phyloP scores from a whole-genome alignment of 2,329 filamentous ascomycete species.

The Macrophomina phaseolina region DNA sequence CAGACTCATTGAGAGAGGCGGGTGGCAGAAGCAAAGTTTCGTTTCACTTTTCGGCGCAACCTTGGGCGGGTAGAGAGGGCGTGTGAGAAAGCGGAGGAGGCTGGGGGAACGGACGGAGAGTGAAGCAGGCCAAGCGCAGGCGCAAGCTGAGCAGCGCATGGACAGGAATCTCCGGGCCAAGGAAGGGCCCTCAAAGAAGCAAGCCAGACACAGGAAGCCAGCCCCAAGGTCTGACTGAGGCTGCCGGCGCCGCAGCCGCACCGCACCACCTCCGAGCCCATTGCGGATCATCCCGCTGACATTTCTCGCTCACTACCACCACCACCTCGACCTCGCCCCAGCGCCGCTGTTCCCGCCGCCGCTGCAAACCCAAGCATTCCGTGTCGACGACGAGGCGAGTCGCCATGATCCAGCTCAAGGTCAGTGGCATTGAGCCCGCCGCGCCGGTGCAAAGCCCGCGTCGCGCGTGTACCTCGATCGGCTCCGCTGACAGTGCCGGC shows the following conservation, averaged over 20 bases:
- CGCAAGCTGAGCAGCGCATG: conserved; percentile 15
- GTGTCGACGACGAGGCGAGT: conserved; percentile 7
- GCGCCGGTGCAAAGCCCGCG: conserved; percentile 1
- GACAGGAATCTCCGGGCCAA: conserved; percentile 22
- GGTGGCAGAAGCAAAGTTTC: conserved; percentile 6
- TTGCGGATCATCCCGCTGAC: conserved; percentile 15
- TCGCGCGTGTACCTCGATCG: background rate
- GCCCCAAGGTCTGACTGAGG: conserved; percentile 11
- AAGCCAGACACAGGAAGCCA: background rate
- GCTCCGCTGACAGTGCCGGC: conserved; percentile 1
- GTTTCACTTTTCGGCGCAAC: conserved; percentile 22
- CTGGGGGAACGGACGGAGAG: conserved; percentile 19
- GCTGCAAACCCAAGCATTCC: conserved; percentile 1
- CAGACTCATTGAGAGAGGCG: conserved; percentile 17
- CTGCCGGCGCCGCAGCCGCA: conserved; percentile 24
- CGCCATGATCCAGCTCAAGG: conserved; percentile 76
- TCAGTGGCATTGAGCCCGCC: conserved; percentile 28
- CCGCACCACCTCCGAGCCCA: conserved; percentile 20
- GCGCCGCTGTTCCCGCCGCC: conserved; percentile 32
- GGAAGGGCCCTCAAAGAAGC: conserved; percentile 9
- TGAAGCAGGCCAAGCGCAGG: conserved; percentile 18
- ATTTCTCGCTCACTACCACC: conserved; percentile 25
- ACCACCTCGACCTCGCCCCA: conserved; percentile 7
- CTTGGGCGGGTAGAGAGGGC: background rate
- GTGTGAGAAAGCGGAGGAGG: conserved; percentile 22